Evolutionary conservation across 1,284 basidiomycete genomes (phyloP).

Genomic region (Veloboletus limbatus): DNA sequence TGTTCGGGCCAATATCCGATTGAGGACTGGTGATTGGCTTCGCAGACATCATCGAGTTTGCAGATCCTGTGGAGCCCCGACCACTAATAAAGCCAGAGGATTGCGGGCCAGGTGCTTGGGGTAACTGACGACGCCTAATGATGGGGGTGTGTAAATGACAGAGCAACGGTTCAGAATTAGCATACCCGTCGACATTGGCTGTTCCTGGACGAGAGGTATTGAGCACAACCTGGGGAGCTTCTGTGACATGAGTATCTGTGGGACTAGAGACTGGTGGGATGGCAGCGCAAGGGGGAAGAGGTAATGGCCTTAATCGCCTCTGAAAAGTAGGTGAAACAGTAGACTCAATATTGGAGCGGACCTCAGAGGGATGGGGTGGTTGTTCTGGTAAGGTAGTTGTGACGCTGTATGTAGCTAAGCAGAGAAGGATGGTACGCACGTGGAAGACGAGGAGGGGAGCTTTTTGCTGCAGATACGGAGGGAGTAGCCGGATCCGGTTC

Average conservation of each 20-base stretch:
- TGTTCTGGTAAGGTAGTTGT: slow-evolving; percentile 9
- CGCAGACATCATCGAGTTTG: slow-evolving; percentile 16
- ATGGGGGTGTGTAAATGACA: not conserved
- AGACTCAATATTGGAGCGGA: slow-evolving; percentile 23
- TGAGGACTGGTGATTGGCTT: slow-evolving; percentile 16
- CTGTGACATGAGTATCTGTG: slow-evolving; percentile 17
- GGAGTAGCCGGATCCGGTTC: slow-evolving; percentile 20
- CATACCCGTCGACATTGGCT: slow-evolving; percentile 27
- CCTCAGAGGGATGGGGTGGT: slow-evolving; percentile 19
- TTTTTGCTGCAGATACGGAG: slow-evolving; percentile 12
- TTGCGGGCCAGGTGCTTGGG: slow-evolving; percentile 24
- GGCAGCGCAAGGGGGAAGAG: slow-evolving; percentile 27
- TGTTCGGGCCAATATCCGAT: slow-evolving; percentile 25
- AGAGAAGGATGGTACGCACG: slow-evolving; percentile 19
- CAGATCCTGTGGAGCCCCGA: slow-evolving; percentile 26
- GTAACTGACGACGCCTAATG: slow-evolving; percentile 31
- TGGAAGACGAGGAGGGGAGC: slow-evolving; percentile 21
- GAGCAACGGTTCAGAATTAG: not conserved
- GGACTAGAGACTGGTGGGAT: slow-evolving; percentile 15
- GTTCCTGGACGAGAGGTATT: slow-evolving; percentile 29
- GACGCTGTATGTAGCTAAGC: not conserved
- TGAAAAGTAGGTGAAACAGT: slow-evolving; percentile 37
- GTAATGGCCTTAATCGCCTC: slow-evolving; percentile 32
- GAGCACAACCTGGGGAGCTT: slow-evolving; percentile 11
- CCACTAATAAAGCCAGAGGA: slow-evolving; percentile 7